Base-by-base conservation (phyloP, 495 filamentous ascomycete genomes). In the Aspergillus bertholletiae region DNA sequence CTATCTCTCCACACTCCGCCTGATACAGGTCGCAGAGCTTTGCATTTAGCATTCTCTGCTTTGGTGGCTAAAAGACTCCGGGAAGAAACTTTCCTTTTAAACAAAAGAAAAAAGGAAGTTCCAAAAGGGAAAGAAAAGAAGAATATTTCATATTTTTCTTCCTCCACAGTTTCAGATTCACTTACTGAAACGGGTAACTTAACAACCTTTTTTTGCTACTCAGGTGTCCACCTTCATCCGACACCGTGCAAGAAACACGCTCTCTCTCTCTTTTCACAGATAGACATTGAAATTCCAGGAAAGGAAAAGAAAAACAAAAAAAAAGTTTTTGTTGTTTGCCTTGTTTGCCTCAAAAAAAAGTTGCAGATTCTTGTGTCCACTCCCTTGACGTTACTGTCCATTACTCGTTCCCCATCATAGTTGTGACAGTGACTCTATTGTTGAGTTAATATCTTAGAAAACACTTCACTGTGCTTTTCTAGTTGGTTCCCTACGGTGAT, bases 401-500 rank as follows among this genome's bases (percentile, higher is more conserved):
- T 53, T 62, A 53, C 56, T 32, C n/a, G 35, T 23, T 64, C 55
- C 55, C 22, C 39, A 32, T 51, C 53, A 44, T 51, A 56, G 51
- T 40, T 43, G 32, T 54, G 22, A 23, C 28, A 20, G 32, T 51
- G 46, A 44, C 51, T 47, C 49, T 51, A 48, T 55, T 52, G 49
- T 46, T 56, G 40, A 41, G 30, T 24, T 35, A 37, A 53, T 46
- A 24, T 23, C 20, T 20, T 39, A 61, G 66, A 67, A 75, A 75
- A 74, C 73, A 75, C 73, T 75, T 75, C 50, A 72, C 60, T 75
- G 73, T 75, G 71, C 51, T 70, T 73, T 75, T 73, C 66, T 65
- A 51, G 51, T n/a, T n/a, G n/a, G n/a, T 54, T 58, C 51, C 52
- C 41, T 50, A 18, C 51, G 57, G 43, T 53, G 45, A 11, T 56